Percentiles rank a stretch among this genome's conserved stretches.
Evolutionary conservation across 2,329 filamentous ascomycete genomes (phyloP).

Genomic region (Zasmidium cellare): DNA sequence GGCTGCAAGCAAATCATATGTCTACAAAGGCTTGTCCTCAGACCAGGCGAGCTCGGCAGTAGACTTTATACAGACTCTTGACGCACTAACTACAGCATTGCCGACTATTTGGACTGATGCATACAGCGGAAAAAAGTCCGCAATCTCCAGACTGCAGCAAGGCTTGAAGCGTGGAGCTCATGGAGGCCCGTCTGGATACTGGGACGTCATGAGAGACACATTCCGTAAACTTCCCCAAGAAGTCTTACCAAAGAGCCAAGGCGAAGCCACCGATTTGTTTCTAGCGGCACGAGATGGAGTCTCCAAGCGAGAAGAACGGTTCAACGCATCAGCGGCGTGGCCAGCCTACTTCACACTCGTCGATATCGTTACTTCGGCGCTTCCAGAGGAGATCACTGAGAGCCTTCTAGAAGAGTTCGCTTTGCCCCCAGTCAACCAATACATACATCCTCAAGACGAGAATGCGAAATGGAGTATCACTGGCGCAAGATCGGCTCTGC

Average conservation of each 20-base stretch:
- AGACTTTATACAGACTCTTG: conserved; percentile 68
- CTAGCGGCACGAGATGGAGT: conserved; percentile 71
- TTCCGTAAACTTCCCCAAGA: conserved; percentile 57
- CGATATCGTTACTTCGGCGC: conserved; percentile 34
- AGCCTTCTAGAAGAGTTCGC: conserved; percentile 50
- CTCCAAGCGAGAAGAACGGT: conserved; percentile 70
- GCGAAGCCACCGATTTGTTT: conserved; percentile 63
- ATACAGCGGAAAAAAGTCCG: conserved; percentile 59
- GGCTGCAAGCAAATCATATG: conserved; percentile 66
- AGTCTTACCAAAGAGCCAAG: conserved; percentile 54
- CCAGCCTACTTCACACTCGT: conserved; percentile 69
- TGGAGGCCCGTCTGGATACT: conserved; percentile 69
- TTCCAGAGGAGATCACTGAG: conserved; percentile 46
- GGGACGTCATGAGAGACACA: conserved; percentile 66
- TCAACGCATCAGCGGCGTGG: conserved; percentile 71
- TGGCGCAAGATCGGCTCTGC: conserved; percentile 41
- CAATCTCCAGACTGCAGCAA: conserved; percentile 60
- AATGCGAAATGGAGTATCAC: conserved; percentile 54
- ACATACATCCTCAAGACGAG: conserved; percentile 50
- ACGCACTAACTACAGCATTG: conserved; percentile 62
- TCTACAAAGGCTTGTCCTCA: conserved; percentile 71
- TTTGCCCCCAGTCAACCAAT: conserved; percentile 55
- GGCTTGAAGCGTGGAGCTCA: conserved; percentile 86
- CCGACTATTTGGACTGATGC: conserved; percentile 73
- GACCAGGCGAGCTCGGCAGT: conserved; percentile 73